Evolutionary conservation across 1,284 basidiomycete genomes (phyloP), one percentile per base, ranked within the genome.

Genomic region (Fistulinella staudtii): DNA sequence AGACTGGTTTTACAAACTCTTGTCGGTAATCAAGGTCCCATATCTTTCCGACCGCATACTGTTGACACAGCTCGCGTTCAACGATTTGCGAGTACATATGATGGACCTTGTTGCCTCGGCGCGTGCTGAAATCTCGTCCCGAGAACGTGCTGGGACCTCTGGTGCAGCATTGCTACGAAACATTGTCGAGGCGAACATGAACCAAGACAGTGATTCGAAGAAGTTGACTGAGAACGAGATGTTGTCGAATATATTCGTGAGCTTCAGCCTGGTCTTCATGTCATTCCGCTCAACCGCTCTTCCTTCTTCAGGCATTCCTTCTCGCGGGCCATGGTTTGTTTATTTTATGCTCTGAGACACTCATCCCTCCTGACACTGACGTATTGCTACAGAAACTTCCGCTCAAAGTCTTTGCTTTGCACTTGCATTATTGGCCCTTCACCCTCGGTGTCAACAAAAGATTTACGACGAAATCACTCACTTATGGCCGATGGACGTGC

Each of bases 161-260:
- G 60, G 66, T 21, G 60, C 67, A n/a, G n/a, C n/a, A n/a, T n/a
- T n/a, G n/a, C n/a, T n/a, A n/a, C n/a, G n/a, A n/a, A n/a, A n/a
- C n/a, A n/a, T n/a, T n/a, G n/a, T n/a, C n/a, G n/a, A n/a, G n/a
- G n/a, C n/a, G n/a, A n/a, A n/a, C n/a, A n/a, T n/a, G n/a, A n/a
- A n/a, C n/a, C n/a, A n/a, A n/a, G n/a, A n/a, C n/a, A n/a, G n/a
- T n/a, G n/a, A n/a, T n/a, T n/a, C n/a, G n/a, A n/a, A n/a, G n/a
- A n/a, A n/a, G n/a, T n/a, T n/a, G n/a, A n/a, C n/a, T n/a, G 72
- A 75, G 27, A 67, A 63, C 17, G 74, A 75, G 40, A 42, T 75
- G 8, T 49, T 74, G 6, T 76, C 74, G 0, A 61, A 75, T 45
- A 68, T 69, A 40, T 74, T 73, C 52, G 74, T 74, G 42, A 54